Evolutionary conservation across 192 early-diverging fungal genomes (phyloP), one percentile per base, ranked within the genome.

Genomic region (Coemansia sp.): DNA sequence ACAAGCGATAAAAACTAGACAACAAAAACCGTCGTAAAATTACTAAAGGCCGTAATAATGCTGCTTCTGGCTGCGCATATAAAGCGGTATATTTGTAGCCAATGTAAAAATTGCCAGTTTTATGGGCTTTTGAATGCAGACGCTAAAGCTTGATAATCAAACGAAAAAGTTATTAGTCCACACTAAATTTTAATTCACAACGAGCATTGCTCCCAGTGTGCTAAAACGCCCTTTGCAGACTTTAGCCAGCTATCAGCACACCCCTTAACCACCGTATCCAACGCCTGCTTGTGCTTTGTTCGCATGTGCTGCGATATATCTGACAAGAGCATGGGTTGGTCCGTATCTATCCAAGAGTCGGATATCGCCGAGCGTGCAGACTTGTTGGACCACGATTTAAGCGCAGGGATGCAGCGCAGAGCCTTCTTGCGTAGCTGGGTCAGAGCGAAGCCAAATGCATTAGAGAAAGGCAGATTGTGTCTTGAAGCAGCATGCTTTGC

Each of bases 161-260:
- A 26, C 3, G 26, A 3, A 26, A 26, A 26, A 26, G 0, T 26
- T 26, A 26, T 26, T 0, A 26, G 7, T 6, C 4, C 19, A 49
- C 12, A 1, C n/a, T n/a, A 6, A 49, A 15, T 3, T 16, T 16
- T 49, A 49, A 16, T 71, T 7, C 87, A 92, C 61, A 38, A 44
- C 4, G 70, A 70, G 40, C 67, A 68, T 43, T 69, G 71, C 52
- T 82, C 74, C 79, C 79, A 82, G 11, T 74, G 79, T 2, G 37
- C 58, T 53, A 70, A 18, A 57, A 76, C 43, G 63, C 61, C 70
- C 53, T 70, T 76, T 45, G 58, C 69, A 41, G 79, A 82, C 18
- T 71, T 65, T 16, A 70, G 61, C 79, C 79, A 82, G 37, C 79
- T 73, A 11, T 53, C 67, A 39, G 40, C 39, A 45, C 79, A 82